Base-by-base conservation (phyloP, 2,329 filamentous ascomycete species). In the Albifimbria verrucaria region DNA sequence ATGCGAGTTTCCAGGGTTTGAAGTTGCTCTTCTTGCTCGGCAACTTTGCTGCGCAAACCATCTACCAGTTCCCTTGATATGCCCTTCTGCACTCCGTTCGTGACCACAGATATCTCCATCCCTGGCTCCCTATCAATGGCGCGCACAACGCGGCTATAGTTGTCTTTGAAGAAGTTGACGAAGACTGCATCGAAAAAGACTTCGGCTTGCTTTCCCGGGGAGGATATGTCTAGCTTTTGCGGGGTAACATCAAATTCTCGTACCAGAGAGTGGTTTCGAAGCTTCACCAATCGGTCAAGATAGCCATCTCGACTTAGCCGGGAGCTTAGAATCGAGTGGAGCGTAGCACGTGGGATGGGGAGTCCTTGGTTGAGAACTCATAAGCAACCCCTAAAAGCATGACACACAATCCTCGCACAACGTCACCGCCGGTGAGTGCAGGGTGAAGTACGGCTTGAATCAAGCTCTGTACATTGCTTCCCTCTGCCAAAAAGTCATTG, bases 361-460 rank as follows among this genome's bases (percentile, higher is more conserved):
- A 97, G 70, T 99, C 94, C 67, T 96, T 96, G 1, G 93, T 97
- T 10, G 93, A 97, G 65, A 97, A 99, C 65, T 99, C 94, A 67
- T 97, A 99, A 4, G 94, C 81, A 20, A 95, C 87, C 10, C 93
- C 94, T 1, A 97, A 78, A 1, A 99, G 75, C 66, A 92, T 85
- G 17, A 92, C 88, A 66, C 89, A 91, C 12, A 99, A 78, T 2
- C 94, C 94, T 59, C 90, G 88, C 15, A 93, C 79, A 26, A 96
- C 75, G 20, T 82, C 76, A 54, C 85, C 86, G 12, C 83, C 83
- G 24, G 79, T 72, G 59, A 79, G 73, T 21, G 59, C 56, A 55
- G 86, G 82, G 57, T 86, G 86, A 20, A 79, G 65, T 41, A 90
- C 85, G 24, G 86, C 83, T 62, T 94, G 89, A 15, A 94, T 84